Percentiles rank a stretch among this genome's conserved stretches.
Evolutionary conservation across 495 filamentous ascomycete genomes (phyloP).

Genomic region (Rusavskia elegans): DNA sequence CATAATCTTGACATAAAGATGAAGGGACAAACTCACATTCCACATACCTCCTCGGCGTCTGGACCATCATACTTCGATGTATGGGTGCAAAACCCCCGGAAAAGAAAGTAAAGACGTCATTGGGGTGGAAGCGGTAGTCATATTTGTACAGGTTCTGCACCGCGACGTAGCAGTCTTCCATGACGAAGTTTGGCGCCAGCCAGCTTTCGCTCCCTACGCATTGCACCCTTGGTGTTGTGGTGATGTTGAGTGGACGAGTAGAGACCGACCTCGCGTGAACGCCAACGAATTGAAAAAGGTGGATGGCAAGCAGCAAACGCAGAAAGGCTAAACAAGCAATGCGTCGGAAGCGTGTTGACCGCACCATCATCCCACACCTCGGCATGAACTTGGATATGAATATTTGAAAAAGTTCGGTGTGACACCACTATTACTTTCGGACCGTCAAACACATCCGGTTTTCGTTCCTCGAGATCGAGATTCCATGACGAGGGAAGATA

Average conservation of each 20-base stretch:
- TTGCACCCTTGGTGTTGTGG: background rate
- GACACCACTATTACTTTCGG: too few species aligned
- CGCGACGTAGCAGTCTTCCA: background rate
- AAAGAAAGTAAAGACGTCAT: background rate
- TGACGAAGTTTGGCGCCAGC: background rate
- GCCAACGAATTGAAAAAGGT: too few species aligned
- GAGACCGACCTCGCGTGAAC: too few species aligned
- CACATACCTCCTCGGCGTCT: background rate
- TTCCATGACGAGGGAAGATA: too few species aligned
- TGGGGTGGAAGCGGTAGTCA: background rate
- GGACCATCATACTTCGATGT: background rate
- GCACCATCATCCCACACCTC: too few species aligned
- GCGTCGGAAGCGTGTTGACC: too few species aligned
- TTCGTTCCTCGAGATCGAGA: too few species aligned
- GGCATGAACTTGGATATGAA: too few species aligned
- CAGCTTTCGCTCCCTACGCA: background rate
- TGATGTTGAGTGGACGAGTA: background rate
- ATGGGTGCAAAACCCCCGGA: background rate
- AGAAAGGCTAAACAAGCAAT: too few species aligned
- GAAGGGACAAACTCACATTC: background rate
- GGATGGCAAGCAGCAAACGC: too few species aligned
- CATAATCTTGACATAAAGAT: background rate
- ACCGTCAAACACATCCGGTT: too few species aligned
- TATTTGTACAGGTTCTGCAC: background rate
- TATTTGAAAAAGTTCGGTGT: too few species aligned